Base-by-base conservation (phyloP, 768 basidiomycete species). In the Leccinum olivaceopallidum region DNA sequence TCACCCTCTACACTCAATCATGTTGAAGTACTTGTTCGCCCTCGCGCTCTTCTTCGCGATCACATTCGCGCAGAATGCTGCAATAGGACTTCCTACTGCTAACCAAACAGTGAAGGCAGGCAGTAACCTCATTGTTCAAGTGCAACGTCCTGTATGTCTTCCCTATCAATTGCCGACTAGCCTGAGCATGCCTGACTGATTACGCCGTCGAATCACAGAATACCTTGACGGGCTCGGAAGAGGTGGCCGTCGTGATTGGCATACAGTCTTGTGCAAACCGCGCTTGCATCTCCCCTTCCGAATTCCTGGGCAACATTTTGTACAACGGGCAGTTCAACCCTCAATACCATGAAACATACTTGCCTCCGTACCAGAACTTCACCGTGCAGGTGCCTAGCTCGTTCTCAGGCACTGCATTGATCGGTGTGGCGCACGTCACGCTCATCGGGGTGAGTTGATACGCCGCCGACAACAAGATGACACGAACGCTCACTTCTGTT, bases 291-390 rank as follows among this genome's bases (percentile, higher is more conserved):
- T 34, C 70, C 6, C 70, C 75, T n/a, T 49, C 59, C 2, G 71
- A 70, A 6, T 57, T 69, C 18, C 60, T 83, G 65, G 82, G 82
- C 13, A 64, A 57, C 10, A 75, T 83, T n/a, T 70, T 84, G 51
- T 83, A 81, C 68, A 78, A 76, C 48, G 83, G 83, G 18, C 69
- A 69, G 10, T 84, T 75, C 59, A 63, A 69, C 26, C 82, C 83
- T 0, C 63, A 77, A 59, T 68, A 65, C 53, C 67, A 77, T 20
- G 61, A 73, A 12, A 6, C 37, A 2, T 61, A 68, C 28, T 71
- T 73, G 58, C 65, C 67, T 6, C 80, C 81, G 12, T 76, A 80
- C 68, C 71, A 83, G 58, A 81, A 81, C 63, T 79, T 81, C 60
- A 76, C 78, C 4, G 72, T 83, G 5, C 68, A 69, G 36, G 66